Evolutionary conservation across 352 stramenopile genomes (phyloP).

Genomic region (Phytophthora nicotianae): DNA sequence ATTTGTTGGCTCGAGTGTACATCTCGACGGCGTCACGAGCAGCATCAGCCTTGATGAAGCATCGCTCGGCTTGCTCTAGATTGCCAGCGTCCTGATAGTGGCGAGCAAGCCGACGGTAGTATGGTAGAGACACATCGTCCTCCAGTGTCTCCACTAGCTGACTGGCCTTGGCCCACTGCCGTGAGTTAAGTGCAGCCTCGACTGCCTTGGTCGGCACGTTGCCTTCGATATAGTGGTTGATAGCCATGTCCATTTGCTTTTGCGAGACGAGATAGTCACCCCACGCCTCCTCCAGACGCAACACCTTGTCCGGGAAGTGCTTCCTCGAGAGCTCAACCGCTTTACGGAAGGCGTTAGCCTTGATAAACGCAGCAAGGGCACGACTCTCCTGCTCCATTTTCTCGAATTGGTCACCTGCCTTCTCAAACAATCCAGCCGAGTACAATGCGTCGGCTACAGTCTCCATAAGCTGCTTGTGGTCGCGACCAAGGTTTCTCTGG

Average conservation of each 20-base stretch:
- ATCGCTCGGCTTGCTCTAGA: conserved; percentile 89
- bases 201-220: conserved; percentile 93
- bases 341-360: conserved; percentile 92
- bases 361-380: conserved; percentile 92
- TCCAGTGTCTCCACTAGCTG: conserved; percentile 93
- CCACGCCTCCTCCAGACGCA: conserved; percentile 93
- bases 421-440: conserved; percentile 91
- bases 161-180: conserved; percentile 93
- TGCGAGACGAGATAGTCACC: conserved; percentile 93
- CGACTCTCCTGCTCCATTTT: conserved; percentile 92
- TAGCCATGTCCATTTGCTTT: conserved; percentile 96
- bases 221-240: conserved; percentile 97
- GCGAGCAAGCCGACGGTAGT: conserved; percentile 87
- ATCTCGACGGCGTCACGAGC: conserved; percentile 93
- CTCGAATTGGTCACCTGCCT: conserved; percentile 94
- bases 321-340: conserved; percentile 92
- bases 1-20: conserved; percentile 94
- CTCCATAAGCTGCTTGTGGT: conserved; percentile 90
- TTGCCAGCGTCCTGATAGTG: conserved; percentile 92
- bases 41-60: conserved; percentile 92
- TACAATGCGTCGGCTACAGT: conserved; percentile 91
- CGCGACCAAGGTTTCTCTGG: conserved; percentile 84
- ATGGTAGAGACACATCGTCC: conserved; percentile 88
- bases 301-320: conserved; percentile 91
- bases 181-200: conserved; percentile 91